Conservation (phyloP, 106 monocot genomes). For the Dendrobium nobile region DNA sequence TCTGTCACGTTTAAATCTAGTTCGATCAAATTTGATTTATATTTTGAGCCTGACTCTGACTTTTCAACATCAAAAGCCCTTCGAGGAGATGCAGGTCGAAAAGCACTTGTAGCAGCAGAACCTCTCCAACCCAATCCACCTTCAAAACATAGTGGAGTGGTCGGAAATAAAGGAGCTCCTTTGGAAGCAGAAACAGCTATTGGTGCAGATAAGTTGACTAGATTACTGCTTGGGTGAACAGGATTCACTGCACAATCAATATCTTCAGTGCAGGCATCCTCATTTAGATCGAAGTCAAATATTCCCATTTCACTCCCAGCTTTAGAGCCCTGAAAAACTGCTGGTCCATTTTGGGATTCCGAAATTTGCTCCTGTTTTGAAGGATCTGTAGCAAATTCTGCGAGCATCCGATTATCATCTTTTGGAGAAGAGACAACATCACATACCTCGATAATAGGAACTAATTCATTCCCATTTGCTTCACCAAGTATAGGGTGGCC, state of each 20-base stretch:
- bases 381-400: background rate
- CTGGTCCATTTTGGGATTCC: constrained; percentile 5
- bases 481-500: constrained; percentile 7
- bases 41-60: constrained; percentile 26
- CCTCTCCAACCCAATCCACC: constrained; percentile 77
- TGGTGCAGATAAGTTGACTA: constrained; percentile 43
- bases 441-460: constrained; percentile 16
- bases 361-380: constrained; percentile 8
- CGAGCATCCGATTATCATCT: constrained; percentile 15
- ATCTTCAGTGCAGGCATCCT: constrained; percentile 41
- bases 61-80: constrained; percentile 43
- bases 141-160: constrained; percentile 47
- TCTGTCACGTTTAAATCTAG: constrained; percentile 74
- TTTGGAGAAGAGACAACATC: constrained; percentile 17
- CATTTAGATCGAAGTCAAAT: constrained; percentile 69
- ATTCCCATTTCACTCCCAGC: constrained; percentile 4
- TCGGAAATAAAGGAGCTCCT: constrained; percentile 37
- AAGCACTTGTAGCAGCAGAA: constrained; percentile 87
- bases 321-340: constrained; percentile 10
- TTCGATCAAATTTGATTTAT: constrained; percentile 24
- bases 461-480: constrained; percentile 9
- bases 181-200: constrained; percentile 62
- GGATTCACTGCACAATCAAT: constrained; percentile 12
- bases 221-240: background rate
- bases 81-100: constrained; percentile 53